A percentile compares a stretch with the other conserved stretches of the same genome.
Conservation (phyloP, 2,329 filamentous ascomycete genomes). For the Colletotrichum caudatum region DNA sequence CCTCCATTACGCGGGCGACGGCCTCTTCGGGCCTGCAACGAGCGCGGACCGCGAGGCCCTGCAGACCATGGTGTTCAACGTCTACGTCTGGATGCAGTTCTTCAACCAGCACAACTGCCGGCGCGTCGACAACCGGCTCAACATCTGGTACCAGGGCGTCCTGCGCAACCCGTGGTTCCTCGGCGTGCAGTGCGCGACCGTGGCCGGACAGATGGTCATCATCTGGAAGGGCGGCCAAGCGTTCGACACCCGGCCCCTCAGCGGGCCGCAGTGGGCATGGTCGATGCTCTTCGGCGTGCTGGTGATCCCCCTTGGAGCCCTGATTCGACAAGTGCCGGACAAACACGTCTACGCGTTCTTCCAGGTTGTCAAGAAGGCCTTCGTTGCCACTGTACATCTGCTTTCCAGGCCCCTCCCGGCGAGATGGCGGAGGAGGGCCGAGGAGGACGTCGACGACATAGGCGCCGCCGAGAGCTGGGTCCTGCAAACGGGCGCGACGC, state of each 20-base stretch:
- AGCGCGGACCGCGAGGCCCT: conserved; percentile 53
- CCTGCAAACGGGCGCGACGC: conserved; percentile 44
- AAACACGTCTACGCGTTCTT: conserved; percentile 52
- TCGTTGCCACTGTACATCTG: conserved; percentile 44
- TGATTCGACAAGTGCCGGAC: conserved; percentile 58
- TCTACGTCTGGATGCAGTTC: conserved; percentile 91
- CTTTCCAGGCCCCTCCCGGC: conserved; percentile 40
- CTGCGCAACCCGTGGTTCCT: conserved; percentile 82
- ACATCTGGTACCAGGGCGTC: conserved; percentile 82
- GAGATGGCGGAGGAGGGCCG: conserved; percentile 41
- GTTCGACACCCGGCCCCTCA: conserved; percentile 71
- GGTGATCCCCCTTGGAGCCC: conserved; percentile 70
- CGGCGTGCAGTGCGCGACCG: conserved; percentile 73
- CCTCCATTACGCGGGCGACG: conserved; percentile 69
- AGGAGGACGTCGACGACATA: conserved; percentile 33
- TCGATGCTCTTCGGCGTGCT: conserved; percentile 76
- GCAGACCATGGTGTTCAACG: conserved; percentile 83
- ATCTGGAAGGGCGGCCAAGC: conserved; percentile 77
- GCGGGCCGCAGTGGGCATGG: conserved; percentile 76
- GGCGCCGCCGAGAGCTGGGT: conserved; percentile 44
- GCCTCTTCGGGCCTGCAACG: conserved; percentile 54
- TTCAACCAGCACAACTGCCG: conserved; percentile 89
- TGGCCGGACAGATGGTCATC: conserved; percentile 78
- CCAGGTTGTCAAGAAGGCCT: conserved; percentile 47
- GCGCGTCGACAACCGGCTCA: conserved; percentile 84